phyloP scores from a whole-genome alignment of 257 asterid genomes.

The Voacanga thouarsii region DNA sequence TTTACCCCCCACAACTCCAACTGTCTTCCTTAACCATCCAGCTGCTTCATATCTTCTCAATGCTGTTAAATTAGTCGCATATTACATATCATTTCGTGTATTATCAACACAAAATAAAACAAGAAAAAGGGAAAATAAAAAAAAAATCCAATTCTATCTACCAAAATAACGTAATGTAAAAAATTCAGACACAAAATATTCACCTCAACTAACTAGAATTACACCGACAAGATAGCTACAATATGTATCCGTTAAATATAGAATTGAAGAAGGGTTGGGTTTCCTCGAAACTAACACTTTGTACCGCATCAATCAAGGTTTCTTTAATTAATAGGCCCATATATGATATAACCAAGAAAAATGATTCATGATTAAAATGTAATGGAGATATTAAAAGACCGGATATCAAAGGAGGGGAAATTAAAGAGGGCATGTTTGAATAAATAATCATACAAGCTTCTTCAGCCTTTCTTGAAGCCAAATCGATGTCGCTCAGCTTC shows the following conservation, averaged over 20 bases:
- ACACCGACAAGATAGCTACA: neutral
- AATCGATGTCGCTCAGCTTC: conserved; percentile 54
- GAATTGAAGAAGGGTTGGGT: neutral
- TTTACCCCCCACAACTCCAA: conserved; percentile 82
- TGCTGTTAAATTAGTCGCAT: conserved; percentile 41
- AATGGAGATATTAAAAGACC: neutral
- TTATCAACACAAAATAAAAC: neutral
- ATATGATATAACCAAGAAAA: neutral
- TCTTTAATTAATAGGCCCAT: neutral
- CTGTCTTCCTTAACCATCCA: conserved; percentile 79
- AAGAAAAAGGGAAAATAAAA: neutral
- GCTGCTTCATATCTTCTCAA: conserved; percentile 85
- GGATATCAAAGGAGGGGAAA: neutral
- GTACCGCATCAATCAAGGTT: neutral
- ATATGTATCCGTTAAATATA: neutral
- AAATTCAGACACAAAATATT: neutral
- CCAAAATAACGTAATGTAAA: neutral
- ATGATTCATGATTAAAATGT: neutral
- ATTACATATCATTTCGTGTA: conserved; percentile 12
- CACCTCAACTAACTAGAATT: neutral
- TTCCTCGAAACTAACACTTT: neutral
- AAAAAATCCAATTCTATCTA: neutral
- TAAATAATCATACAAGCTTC: conserved; percentile 64
- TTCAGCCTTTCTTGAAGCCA: conserved; percentile 69
- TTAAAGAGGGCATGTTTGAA: neutral